Conservation (phyloP, 2,329 filamentous ascomycete genomes). For the Epicoccum nigrum region DNA sequence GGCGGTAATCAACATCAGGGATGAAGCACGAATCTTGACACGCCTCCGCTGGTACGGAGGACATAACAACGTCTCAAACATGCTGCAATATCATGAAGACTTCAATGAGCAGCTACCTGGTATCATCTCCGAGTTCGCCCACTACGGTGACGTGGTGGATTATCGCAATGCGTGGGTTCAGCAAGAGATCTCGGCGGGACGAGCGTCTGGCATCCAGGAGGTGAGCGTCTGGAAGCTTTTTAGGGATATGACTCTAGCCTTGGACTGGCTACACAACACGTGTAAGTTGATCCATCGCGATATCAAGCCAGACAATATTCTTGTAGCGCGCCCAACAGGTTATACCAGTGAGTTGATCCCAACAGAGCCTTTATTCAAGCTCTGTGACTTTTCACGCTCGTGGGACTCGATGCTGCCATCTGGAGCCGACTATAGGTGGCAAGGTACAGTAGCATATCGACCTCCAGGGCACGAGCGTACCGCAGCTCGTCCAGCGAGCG, state of each 20-base stretch:
- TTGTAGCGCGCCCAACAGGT: constrained; percentile 60
- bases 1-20: too few species aligned
- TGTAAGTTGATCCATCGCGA: constrained; percentile 76
- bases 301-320: constrained; percentile 90
- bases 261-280: constrained; percentile 30
- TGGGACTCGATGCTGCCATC: background rate
- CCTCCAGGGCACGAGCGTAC: constrained; percentile 13
- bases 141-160: background rate
- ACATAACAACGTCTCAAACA: constrained; percentile 4
- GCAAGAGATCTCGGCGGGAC: background rate
- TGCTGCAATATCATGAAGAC: too few species aligned
- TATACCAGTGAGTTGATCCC: too few species aligned
- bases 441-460: constrained; percentile 25
- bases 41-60: too few species aligned
- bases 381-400: constrained; percentile 30
- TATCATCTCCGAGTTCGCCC: background rate
- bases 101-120: too few species aligned
- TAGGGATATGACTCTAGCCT: constrained; percentile 25
- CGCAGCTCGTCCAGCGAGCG: constrained; percentile 17
- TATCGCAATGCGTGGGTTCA: constrained; percentile 12
- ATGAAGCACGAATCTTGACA: too few species aligned
- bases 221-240: constrained; percentile 36
- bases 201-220: constrained; percentile 17
- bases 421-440: background rate
- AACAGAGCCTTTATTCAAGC: constrained; percentile 27